phyloP scores from a whole-genome alignment of 2,329 filamentous ascomycete genomes.

The Amauroascus niger region DNA sequence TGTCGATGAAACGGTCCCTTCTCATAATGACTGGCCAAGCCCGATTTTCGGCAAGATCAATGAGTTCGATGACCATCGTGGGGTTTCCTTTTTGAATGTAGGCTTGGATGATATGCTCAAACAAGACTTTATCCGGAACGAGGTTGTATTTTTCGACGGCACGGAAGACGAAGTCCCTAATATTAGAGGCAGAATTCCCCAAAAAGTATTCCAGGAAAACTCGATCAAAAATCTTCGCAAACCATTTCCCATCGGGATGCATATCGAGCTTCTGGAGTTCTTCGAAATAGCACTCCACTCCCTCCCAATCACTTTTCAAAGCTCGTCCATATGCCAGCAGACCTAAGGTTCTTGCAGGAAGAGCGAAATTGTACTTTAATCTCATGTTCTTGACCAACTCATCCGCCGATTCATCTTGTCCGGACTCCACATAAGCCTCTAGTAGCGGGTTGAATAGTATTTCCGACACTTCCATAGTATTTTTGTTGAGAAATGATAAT shows the following conservation, averaged over 20 bases:
- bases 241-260: conserved; percentile 22
- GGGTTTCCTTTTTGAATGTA: conserved; percentile 32
- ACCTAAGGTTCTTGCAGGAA: conserved; percentile 30
- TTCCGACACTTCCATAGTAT: conserved; percentile 28
- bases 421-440: conserved; percentile 33
- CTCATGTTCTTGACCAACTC: conserved; percentile 30
- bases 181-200: conserved; percentile 27
- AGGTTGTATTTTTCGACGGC: conserved; percentile 31
- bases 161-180: conserved; percentile 29
- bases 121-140: conserved; percentile 32
- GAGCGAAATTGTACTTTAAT: conserved; percentile 23
- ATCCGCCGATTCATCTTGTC: conserved; percentile 29
- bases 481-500: conserved; percentile 21
- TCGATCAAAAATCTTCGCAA: conserved; percentile 30
- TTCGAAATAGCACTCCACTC: conserved; percentile 31
- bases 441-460: conserved; percentile 35
- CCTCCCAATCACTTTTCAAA: conserved; percentile 33
- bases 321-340: conserved; percentile 32
- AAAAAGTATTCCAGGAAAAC: conserved; percentile 36
- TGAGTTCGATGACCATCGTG: conserved; percentile 27
- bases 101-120: conserved; percentile 34
- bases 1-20: conserved; percentile 25
- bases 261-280: conserved; percentile 30
- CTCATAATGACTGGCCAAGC: conserved; percentile 29
- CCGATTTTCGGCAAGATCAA: conserved; percentile 24